Conservation (phyloP, 345 rosid genomes). For the Eucalyptus polybractea region DNA sequence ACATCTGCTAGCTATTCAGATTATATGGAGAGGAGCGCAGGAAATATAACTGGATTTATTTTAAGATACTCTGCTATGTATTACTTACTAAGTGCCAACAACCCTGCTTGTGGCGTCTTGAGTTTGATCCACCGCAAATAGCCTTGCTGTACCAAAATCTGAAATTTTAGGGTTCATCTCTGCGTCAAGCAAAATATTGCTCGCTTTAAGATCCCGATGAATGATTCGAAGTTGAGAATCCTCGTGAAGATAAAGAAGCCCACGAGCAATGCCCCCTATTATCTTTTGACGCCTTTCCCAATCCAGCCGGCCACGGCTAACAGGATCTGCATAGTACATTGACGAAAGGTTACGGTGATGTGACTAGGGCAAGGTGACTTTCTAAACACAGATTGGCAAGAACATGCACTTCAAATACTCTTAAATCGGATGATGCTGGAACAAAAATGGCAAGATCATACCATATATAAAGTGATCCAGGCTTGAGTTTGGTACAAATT, state of each 20-base stretch:
- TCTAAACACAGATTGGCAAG: too few relatives aligned
- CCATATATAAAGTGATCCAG: too few relatives aligned
- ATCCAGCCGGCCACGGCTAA: rapidly evolving
- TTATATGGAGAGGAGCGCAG: neutral
- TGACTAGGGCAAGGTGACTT: rapidly evolving
- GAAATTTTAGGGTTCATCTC: neutral
- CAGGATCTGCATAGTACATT: too few relatives aligned
- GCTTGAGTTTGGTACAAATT: too few relatives aligned
- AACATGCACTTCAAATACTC: too few relatives aligned
- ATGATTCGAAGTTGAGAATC: neutral
- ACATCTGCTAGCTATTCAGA: neutral
- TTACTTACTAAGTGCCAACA: neutral
- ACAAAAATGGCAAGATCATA: too few relatives aligned
- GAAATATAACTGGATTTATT: neutral
- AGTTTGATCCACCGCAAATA: neutral
- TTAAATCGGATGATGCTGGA: too few relatives aligned
- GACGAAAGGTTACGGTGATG: too few relatives aligned
- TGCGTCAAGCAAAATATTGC: neutral
- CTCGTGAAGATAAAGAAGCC: neutral
- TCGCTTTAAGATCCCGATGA: neutral
- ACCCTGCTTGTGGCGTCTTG: neutral
- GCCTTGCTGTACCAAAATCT: neutral
- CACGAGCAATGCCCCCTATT: neutral
- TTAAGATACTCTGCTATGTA: neutral
- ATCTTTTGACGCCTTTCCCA: neutral